Base-by-base conservation (phyloP, 139 green algal species). In the Volvox reticuliferus region DNA sequence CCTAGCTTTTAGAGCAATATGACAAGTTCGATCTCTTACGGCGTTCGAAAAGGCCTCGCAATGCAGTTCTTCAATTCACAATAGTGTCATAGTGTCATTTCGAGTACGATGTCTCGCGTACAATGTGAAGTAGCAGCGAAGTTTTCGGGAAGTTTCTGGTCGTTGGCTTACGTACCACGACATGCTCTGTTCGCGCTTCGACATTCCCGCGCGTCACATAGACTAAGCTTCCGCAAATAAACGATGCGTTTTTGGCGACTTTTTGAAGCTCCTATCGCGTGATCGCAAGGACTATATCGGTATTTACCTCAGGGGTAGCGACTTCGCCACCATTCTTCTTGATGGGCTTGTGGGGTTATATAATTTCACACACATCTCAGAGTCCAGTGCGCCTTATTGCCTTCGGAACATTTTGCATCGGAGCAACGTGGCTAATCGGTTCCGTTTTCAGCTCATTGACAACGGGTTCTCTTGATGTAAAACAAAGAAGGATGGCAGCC, bases 311-410 rank as follows among this genome's bases (percentile, higher is more conserved):
- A 32, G 20, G 20, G 24, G 36, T 81, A 17, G 75, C n/a, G n/a
- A 36, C 32, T 50, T 81, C 75, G 75, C 21, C n/a, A 50, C 75
- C 9, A 22, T 81, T 50, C 28, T 81, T 55, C 16, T 33, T 20
- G 35, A 87, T 87, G 81, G n/a, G 26, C 21, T 28, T 95, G 3
- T 95, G 90, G 90, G 36, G 71, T 12, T 89, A 79, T 35, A 93
- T 95, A 37, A 89, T 93, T 20, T 5, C 36, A 0, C 73, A 92
- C 0, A 95, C 93, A 12, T 88, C 68, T 1, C 28, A 67, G 0
- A 90, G 75, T 24, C 88, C 69, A 19, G 33, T 24, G 2, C 83
- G 77, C 26, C 85, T 93, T 16, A 0, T 87, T 20, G 33, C 65
- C 1, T 95, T 95, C 79, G 93, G 93, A 0, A 30, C 33, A 5